These are phyloP conservation scores for Coprinopsis cinerea DNA, from an alignment of 768 basidiomycete genomes.

Conservation along the genomic window DNA sequence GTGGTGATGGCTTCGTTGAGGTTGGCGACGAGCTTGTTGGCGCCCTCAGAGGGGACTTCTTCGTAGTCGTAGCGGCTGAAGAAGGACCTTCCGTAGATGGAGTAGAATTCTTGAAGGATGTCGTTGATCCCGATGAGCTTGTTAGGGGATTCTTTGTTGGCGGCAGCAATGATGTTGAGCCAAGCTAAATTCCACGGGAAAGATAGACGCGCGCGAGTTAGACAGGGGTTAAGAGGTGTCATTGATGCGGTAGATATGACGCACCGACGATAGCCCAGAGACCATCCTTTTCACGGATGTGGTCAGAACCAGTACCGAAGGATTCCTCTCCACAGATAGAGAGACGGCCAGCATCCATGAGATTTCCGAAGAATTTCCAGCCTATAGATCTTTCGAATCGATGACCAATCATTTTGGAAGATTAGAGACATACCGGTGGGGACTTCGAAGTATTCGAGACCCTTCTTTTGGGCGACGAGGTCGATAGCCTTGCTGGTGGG, in stretches of 20 bases:
- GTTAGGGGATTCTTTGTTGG: constrained; percentile 68
- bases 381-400: constrained; percentile 45
- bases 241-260: constrained; percentile 21
- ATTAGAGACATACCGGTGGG: constrained; percentile 67
- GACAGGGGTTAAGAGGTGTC: too few species aligned
- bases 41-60: constrained; percentile 89
- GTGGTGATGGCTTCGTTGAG: constrained; percentile 67
- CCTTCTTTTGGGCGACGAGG: constrained; percentile 41
- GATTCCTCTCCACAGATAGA: constrained; percentile 99
- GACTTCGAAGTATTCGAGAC: constrained; percentile 89
- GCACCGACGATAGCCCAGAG: constrained; percentile 93
- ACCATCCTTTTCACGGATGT: constrained; percentile 99
- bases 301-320: constrained; percentile 99
- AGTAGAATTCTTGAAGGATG: constrained; percentile 81
- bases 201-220: too few species aligned
- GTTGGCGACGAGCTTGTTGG: constrained; percentile 75
- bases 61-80: constrained; percentile 99
- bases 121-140: constrained; percentile 88
- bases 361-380: constrained; percentile 99
- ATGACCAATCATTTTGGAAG: not conserved
- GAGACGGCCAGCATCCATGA: constrained; percentile 97
- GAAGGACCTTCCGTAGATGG: constrained; percentile 92
- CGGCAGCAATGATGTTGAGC: constrained; percentile 94
- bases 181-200: constrained; percentile 75
- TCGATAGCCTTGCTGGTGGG: constrained; percentile 94